These are phyloP conservation scores for Tetrapisispora namnaoensis DNA, from an alignment of 805 yeast species.

Conservation along the genomic window DNA sequence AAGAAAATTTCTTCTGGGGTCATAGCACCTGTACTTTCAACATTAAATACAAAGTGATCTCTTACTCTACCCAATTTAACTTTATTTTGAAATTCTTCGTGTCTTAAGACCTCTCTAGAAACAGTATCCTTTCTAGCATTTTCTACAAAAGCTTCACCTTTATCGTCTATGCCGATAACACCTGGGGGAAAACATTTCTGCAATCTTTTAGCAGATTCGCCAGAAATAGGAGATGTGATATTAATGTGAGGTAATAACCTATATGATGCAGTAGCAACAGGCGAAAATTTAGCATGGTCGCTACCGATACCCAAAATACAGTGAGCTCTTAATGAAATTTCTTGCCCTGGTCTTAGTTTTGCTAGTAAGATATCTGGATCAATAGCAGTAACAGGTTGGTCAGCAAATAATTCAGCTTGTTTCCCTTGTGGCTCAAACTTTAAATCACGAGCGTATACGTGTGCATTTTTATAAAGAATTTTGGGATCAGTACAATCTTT, in stretches of 20 bases:
- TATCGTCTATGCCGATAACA: conserved; percentile 63
- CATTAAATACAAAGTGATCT: conserved; percentile 88
- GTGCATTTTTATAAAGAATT: conserved; percentile 71
- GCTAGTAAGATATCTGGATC: conserved; percentile 88
- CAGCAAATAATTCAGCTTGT: conserved; percentile 63
- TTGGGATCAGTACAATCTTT: conserved; percentile 71
- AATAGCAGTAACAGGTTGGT: conserved; percentile 58
- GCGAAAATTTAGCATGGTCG: conserved; percentile 96
- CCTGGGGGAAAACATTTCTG: conserved; percentile 90
- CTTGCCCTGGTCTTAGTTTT: conserved; percentile 94
- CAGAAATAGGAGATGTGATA: conserved; percentile 63
- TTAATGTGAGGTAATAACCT: conserved; percentile 83
- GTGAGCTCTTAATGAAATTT: conserved; percentile 80
- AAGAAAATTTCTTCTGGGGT: conserved; percentile 91
- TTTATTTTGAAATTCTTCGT: conserved; percentile 78
- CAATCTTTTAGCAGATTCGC: conserved; percentile 67
- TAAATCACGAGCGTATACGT: conserved; percentile 82
- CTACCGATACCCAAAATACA: conserved; percentile 86
- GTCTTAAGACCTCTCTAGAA: conserved; percentile 91
- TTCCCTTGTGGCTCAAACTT: conserved; percentile 87
- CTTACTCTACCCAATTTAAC: conserved; percentile 86
- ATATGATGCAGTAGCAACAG: conserved; percentile 94
- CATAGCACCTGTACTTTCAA: conserved; percentile 96
- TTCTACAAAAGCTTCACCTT: conserved; percentile 66
- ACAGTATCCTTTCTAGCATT: conserved; percentile 95